Base-by-base conservation (phyloP, 495 filamentous ascomycete species). In the Pseudoneurospora amorphoporcata region DNA sequence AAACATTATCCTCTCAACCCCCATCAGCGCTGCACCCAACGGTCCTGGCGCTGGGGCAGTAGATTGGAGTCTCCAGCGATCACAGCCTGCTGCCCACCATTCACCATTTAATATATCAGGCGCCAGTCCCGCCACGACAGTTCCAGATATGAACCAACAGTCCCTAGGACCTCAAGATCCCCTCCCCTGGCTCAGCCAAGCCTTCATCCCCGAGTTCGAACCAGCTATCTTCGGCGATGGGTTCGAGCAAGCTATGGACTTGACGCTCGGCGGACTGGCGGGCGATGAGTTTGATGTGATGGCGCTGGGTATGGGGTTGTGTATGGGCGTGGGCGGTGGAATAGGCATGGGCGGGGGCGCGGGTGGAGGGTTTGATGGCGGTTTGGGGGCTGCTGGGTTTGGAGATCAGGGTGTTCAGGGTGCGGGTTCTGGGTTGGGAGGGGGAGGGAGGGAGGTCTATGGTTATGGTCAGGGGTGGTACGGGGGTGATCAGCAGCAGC, bases 201-300 rank as follows among this genome's bases (percentile, higher is more conserved):
- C 75, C 2, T 78, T 83, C 29, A 75, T 75, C 7, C 70, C 74
- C 29, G 83, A 84, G 41, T 77, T 85, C 23, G 80, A 83, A 71
- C 84, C 81, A 68, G 53, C 74, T 16, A 76, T 68, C 23, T 74
- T 82, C 3, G 84, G 82, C 8, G 84, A 83, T 73, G 82, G 82
- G 14, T 84, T 86, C 68, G 84, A 85, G 69, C 82, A 86, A 68
- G 86, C 84, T 5, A 82, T 87, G 78, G 85, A 84, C 35, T 81
- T 87, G 75, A 84, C 84, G 12, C 75, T 89, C 23, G 86, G 80
- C 12, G 81, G 79, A 7, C 77, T 84, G 10, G 73, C 75, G 14
- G 78, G 75, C 68, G 76, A 75, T 4, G 53, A 37, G 7, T 65
- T 65, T 4, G 29, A 17, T 32, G 29, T 65, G 29, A 58, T 65